These are phyloP conservation scores for Nothophaeocryptopus gaeumannii DNA, from an alignment of 2,329 filamentous ascomycete species.

Conservation along the genomic window DNA sequence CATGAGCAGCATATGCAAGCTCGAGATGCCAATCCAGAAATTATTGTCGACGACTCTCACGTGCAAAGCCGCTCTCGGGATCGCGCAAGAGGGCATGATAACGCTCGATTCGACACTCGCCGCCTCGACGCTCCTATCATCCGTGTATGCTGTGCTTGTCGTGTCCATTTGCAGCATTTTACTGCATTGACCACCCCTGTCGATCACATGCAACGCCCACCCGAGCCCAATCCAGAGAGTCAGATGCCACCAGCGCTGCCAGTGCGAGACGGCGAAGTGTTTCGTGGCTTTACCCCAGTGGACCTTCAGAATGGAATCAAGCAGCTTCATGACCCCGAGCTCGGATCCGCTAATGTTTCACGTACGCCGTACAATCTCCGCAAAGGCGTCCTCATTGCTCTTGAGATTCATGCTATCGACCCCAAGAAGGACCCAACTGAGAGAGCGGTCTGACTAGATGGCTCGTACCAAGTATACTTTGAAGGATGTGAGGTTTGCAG, in stretches of 20 bases:
- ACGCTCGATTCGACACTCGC: no score
- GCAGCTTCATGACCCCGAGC: constrained; percentile 24
- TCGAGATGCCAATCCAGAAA: no score
- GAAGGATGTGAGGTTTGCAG: constrained; percentile 13
- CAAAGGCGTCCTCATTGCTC: constrained; percentile 23
- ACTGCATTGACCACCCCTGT: constrained; percentile 22
- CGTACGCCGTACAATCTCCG: constrained; percentile 30
- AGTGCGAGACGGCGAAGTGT: constrained; percentile 27
- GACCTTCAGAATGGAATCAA: constrained; percentile 27
- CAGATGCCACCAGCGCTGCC: constrained; percentile 9
- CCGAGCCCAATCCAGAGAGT: no score
- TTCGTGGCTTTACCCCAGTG: constrained; percentile 29
- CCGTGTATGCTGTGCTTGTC: constrained; percentile 30
- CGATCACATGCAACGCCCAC: no score
- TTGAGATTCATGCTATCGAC: constrained; percentile 24
- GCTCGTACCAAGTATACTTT: constrained; percentile 13
- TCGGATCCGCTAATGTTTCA: constrained; percentile 28
- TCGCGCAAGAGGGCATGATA: no score
- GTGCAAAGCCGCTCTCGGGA: no score
- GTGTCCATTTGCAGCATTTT: constrained; percentile 31
- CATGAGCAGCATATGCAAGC: no score
- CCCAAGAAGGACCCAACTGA: constrained; percentile 17
- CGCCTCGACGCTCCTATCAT: constrained; percentile 21
- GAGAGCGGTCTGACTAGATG: constrained; percentile 16
- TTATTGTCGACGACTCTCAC: no score